Base-by-base conservation (phyloP, 768 basidiomycete species). In the Termitomyces sp. region DNA sequence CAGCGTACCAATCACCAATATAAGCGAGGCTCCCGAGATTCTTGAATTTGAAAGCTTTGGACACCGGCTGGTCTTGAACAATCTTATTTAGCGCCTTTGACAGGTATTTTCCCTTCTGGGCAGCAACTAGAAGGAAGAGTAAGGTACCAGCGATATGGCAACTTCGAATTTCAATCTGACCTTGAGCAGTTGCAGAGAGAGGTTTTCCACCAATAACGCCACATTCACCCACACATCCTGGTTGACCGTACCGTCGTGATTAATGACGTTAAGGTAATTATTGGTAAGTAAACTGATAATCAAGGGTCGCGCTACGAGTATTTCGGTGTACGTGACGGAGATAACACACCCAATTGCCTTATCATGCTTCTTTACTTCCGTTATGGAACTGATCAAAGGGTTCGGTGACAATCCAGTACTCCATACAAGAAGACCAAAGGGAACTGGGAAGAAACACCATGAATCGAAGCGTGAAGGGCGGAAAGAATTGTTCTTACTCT, bases 181-280 rank as follows among this genome's bases (percentile, higher is more conserved):
- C 89, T 82, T 95, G 93, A 4, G 93, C 91, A 18, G 93, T 95
- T 1, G 93, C 91, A 12, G 93, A 92, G 10, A 94, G 75, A 40
- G 79, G 74, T 24, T 75, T 75, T 43, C 75, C 80, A 34, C 82
- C 77, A 50, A 88, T 81, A 43, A 76, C 79, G 1, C 85, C 83
- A 40, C 88, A 84, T 66, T 95, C 93, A 86, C 91, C 78, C 82
- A 94, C 0, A 95, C 85, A 67, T 91, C 84, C 2, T 80, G 76
- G 64, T 91, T 76, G 3, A 78, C 65, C n/a, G 74, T 70, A 4
- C 79, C 82, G 45, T 86, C 79, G 8, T 73, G 70, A 70, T 77
- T 77, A 37, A 88, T 69, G 8, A 87, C 78, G 60, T 88, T 87
- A 34, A 93, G 77, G 52, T 83, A 76, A 8, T 84, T 75, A 65